These are phyloP conservation scores for Irpex rosettiformis DNA, from an alignment of 1,284 basidiomycete genomes.

Conservation along the genomic window DNA sequence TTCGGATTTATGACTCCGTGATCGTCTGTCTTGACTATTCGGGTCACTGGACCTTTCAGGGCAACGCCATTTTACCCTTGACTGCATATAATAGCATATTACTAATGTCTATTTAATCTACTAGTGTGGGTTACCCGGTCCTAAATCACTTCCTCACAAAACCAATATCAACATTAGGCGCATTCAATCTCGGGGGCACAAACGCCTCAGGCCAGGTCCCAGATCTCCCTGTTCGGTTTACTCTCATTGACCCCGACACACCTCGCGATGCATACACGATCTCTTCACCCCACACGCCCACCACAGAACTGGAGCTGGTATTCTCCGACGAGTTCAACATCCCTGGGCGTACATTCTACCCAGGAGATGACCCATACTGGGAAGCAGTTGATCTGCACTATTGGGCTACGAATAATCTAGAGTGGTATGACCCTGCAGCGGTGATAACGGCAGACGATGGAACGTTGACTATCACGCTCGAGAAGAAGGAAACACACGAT, in stretches of 20 bases:
- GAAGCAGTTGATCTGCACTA: constrained; percentile 72
- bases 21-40: not conserved
- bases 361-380: constrained; percentile 60
- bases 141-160: constrained; percentile 38
- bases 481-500: constrained; percentile 45
- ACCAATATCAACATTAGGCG: constrained; percentile 28
- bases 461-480: constrained; percentile 54
- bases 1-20: too few relatives aligned
- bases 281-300: constrained; percentile 35
- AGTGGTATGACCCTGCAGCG: constrained; percentile 63
- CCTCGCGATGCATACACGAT: constrained; percentile 41
- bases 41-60: not conserved
- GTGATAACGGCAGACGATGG: constrained; percentile 60
- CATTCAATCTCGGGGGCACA: constrained; percentile 51
- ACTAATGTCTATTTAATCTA: not conserved
- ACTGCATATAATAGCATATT: not conserved
- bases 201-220: constrained; percentile 48
- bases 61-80: not conserved
- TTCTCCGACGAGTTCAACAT: constrained; percentile 71
- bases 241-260: constrained; percentile 51
- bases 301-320: constrained; percentile 44
- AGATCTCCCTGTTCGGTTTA: constrained; percentile 30
- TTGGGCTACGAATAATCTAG: constrained; percentile 51
- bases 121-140: constrained; percentile 49
- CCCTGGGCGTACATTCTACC: constrained; percentile 54